Evolutionary conservation across 306 rosid species (phyloP).

Genomic region (Myrica gale): DNA sequence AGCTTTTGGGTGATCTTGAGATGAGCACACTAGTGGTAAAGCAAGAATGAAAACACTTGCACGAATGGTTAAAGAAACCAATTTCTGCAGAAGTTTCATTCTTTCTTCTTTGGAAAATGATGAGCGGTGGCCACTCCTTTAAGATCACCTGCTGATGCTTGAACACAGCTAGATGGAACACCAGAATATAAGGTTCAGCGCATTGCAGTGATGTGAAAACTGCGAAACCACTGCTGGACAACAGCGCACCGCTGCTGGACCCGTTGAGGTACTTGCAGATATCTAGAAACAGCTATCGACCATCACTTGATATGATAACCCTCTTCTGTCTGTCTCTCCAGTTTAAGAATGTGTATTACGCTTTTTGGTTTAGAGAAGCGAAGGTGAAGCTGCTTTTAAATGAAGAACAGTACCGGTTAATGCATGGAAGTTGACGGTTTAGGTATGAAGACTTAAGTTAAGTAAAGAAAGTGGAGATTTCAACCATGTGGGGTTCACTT

Average conservation of each 20-base stretch:
- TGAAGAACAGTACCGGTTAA: constrained; percentile 11
- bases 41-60: constrained; percentile 40
- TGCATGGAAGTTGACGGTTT: constrained; percentile 47
- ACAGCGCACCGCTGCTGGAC: not conserved
- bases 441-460: constrained; percentile 11
- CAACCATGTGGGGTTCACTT: constrained; percentile 71
- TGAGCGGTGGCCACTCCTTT: constrained; percentile 15
- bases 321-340: not conserved
- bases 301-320: not conserved
- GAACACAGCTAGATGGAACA: not conserved
- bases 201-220: not conserved
- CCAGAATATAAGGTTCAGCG: not conserved
- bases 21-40: constrained; percentile 38
- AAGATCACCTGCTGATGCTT: constrained; percentile 10
- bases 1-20: constrained; percentile 41
- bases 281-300: not conserved
- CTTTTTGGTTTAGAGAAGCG: constrained; percentile 17
- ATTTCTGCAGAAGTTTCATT: constrained; percentile 42
- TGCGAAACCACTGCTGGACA: not conserved
- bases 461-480: constrained; percentile 38
- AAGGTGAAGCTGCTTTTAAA: constrained; percentile 23
- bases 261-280: not conserved
- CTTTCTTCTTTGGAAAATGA: constrained; percentile 25
- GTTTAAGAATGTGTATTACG: not conserved
- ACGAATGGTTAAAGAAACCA: constrained; percentile 41